Conservation (phyloP, 805 yeast genomes). For the Kregervanrija delftensis region DNA sequence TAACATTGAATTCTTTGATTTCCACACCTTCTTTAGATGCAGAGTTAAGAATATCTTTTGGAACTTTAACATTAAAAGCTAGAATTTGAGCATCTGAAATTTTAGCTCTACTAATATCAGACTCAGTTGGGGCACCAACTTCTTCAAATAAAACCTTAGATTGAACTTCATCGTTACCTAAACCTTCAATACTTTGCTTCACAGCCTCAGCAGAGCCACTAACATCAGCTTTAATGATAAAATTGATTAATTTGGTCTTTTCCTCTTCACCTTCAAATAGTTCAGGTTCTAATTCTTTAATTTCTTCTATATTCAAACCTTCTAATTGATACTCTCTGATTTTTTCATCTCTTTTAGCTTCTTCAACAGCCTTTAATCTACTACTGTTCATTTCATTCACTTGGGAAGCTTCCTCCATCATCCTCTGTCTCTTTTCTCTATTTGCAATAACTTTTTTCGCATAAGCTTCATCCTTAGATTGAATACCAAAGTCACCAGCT, state of each 20-base stretch:
- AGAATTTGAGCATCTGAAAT: constrained; percentile 67
- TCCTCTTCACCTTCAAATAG: constrained; percentile 26
- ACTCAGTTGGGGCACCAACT: constrained; percentile 70
- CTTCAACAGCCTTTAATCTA: constrained; percentile 48
- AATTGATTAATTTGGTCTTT: constrained; percentile 37
- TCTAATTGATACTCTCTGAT: constrained; percentile 51
- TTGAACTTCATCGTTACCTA: constrained; percentile 84
- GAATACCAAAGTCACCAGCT: constrained; percentile 80
- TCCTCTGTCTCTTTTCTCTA: constrained; percentile 47
- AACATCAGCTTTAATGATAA: constrained; percentile 84
- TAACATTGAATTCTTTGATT: constrained; percentile 65
- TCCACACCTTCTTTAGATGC: constrained; percentile 54
- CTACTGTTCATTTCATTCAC: constrained; percentile 66
- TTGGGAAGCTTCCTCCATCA: constrained; percentile 51
- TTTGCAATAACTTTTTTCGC: constrained; percentile 73
- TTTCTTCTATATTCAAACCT: constrained; percentile 50
- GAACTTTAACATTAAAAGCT: constrained; percentile 68
- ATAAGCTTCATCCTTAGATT: constrained; percentile 63
- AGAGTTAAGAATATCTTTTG: constrained; percentile 51
- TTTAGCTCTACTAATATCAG: constrained; percentile 61
- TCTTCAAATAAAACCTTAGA: constrained; percentile 64
- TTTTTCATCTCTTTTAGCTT: constrained; percentile 44
- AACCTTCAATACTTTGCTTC: constrained; percentile 63
- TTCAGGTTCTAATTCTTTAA: constrained; percentile 29
- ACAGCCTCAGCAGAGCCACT: constrained; percentile 95